Evolutionary conservation across 1,284 basidiomycete species (phyloP), one percentile per base, ranked within the genome.

Genomic region (Melampsora occidentalis): DNA sequence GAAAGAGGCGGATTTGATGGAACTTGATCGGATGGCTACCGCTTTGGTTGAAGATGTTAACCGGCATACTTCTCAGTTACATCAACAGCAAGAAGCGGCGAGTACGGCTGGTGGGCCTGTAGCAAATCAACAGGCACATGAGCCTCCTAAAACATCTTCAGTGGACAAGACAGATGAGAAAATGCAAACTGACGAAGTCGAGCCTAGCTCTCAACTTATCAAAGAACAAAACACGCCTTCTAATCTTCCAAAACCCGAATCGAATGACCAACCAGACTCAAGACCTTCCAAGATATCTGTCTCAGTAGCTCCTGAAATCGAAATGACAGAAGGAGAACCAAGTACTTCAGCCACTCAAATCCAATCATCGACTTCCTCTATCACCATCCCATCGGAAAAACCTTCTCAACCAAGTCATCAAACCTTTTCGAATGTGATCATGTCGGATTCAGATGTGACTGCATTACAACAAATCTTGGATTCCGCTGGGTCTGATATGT

Each of bases 1-100:
- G 46, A 46, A 16, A 10, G 57, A 59, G 28, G 57, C 22, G 18
- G 57, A 59, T 22, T 18, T 22, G 57, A 59, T 59, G 57, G 57
- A 59, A 59, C 57, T 59, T 25, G 57, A 59, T 25, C 7, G 10
- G 57, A 59, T 59, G 57, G 57, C 57, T 22, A 31, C 57, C 10
- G n/a, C 22, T 59, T 28, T 59, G 18, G 57, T 59, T 31, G 57
- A 59, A 59, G 57, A 59, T 14, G 57, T 59, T 18, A 59, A 59
- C 28, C 57, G 28, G 28, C 22, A 22, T 59, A 31, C 14, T 28
- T 59, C 57, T 25, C 22, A 59, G 12, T 59, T 31, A 25, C 22
- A 22, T 59, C 22, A 25, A 59, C 57, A 10, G 12, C 57, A 22
- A 59, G 22, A 59, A 59, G 22, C 16, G 22, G n/a, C 25, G 28